These are phyloP conservation scores for Rhodamnia rubescens DNA, from an alignment of 345 rosid genomes.

Conservation along the genomic window DNA sequence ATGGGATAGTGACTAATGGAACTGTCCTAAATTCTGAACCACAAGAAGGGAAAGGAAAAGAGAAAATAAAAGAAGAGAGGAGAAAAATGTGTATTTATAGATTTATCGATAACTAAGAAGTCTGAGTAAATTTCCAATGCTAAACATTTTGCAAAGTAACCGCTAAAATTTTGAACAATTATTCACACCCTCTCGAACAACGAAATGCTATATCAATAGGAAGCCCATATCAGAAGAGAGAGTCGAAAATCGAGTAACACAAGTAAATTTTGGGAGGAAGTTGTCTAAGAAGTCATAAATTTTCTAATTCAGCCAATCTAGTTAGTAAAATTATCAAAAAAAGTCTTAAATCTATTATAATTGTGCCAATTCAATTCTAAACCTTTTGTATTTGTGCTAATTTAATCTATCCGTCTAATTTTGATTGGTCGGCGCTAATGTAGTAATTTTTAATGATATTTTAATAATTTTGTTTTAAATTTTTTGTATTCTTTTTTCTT, in stretches of 20 bases:
- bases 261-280: neutral
- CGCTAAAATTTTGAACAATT: neutral
- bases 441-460: too few species aligned
- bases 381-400: too few species aligned
- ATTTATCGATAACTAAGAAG: neutral
- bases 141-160: neutral
- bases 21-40: neutral
- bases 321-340: neutral
- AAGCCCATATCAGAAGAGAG: neutral
- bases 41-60: neutral
- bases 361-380: too few species aligned
- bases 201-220: neutral
- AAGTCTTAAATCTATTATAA: too few species aligned
- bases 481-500: too few species aligned
- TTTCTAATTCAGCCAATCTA: neutral
- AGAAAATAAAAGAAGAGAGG: neutral
- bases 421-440: too few species aligned
- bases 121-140: neutral
- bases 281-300: rapidly evolving
- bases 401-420: too few species aligned
- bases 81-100: neutral
- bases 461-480: too few species aligned
- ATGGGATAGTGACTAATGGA: neutral
- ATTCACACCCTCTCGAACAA: neutral
- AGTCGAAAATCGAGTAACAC: neutral